Evolutionary conservation across 768 basidiomycete species (phyloP).

Genomic region (Tricholoma matsutake): DNA sequence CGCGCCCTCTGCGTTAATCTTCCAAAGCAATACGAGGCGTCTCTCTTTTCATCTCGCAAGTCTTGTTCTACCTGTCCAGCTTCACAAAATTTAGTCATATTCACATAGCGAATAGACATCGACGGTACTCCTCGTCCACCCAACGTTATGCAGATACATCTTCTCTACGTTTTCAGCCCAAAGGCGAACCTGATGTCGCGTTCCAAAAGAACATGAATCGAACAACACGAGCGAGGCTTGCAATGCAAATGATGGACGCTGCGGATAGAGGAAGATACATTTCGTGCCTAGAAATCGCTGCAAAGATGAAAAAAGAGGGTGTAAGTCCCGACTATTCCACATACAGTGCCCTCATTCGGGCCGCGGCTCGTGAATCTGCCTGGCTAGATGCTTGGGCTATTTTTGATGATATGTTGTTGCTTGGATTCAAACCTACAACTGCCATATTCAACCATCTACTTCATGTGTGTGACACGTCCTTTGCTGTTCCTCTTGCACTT

Average conservation of each 20-base stretch:
- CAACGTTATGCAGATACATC: constrained; percentile 5
- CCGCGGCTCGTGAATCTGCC: constrained; percentile 40
- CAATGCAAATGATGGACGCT: constrained; percentile 33
- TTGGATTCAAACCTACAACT: constrained; percentile 46
- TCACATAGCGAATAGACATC: constrained; percentile 4
- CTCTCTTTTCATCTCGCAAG: background rate
- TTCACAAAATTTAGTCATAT: background rate
- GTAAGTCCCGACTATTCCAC: constrained; percentile 51
- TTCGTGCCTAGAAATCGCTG: constrained; percentile 42
- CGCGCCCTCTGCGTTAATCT: constrained; percentile 5
- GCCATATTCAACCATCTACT: constrained; percentile 59
- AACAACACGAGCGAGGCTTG: constrained; percentile 26
- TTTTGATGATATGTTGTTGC: constrained; percentile 62
- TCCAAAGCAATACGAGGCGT: background rate
- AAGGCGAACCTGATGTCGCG: constrained; percentile 11
- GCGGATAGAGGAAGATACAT: constrained; percentile 34
- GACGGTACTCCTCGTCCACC: background rate
- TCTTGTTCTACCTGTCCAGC: background rate
- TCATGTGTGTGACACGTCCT: constrained; percentile 38
- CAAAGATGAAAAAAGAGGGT: constrained; percentile 55
- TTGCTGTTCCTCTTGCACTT: constrained; percentile 4
- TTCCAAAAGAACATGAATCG: constrained; percentile 13
- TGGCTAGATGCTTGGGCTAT: constrained; percentile 60
- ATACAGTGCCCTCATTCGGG: constrained; percentile 56
- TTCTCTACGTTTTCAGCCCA: constrained; percentile 7